Percentiles rank a stretch among this genome's conserved stretches.
These are phyloP conservation scores for Bipolaris zeicola DNA, from an alignment of 2,329 filamentous ascomycete species.

Conservation along the genomic window DNA sequence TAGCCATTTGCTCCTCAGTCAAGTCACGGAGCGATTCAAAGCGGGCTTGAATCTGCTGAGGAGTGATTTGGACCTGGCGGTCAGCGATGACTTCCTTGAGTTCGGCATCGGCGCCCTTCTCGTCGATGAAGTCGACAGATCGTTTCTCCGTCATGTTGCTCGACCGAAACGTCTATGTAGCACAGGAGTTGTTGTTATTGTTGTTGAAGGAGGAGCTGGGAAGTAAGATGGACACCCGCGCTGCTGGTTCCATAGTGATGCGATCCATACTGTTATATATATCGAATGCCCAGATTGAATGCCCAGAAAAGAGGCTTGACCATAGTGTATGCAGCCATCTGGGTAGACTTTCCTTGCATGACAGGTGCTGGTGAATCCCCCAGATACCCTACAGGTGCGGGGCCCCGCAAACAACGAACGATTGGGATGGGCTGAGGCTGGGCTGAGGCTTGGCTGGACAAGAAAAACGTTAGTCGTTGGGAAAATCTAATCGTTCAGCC, in stretches of 20 bases:
- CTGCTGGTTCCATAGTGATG: not conserved
- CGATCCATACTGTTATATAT: slow-evolving; percentile 2
- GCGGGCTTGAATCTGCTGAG: slow-evolving; percentile 35
- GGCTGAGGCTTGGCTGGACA: slow-evolving; percentile 8
- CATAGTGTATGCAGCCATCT: not conserved
- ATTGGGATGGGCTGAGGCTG: slow-evolving; percentile 5
- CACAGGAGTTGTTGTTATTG: not conserved
- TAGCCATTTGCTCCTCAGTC: slow-evolving; percentile 32
- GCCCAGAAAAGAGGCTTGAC: not conserved
- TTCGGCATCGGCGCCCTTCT: slow-evolving; percentile 23
- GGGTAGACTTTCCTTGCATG: not conserved
- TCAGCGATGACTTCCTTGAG: slow-evolving; percentile 23
- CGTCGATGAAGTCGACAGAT: slow-evolving; percentile 2
- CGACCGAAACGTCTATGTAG: not conserved
- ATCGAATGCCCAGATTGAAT: not conserved
- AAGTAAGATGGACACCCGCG: not conserved
- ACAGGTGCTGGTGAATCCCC: not conserved
- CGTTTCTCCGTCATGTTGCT: slow-evolving; percentile 19
- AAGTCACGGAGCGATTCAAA: slow-evolving; percentile 34
- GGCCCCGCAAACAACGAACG: slow-evolving; percentile 25
- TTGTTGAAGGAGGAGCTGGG: not conserved
- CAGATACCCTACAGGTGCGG: slow-evolving; percentile 20
- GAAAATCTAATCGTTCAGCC: not conserved
- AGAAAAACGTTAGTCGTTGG: not conserved
- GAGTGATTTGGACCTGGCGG: slow-evolving; percentile 24